Conservation (phyloP, 2,329 filamentous ascomycete species). For the Colletotrichum salicis region DNA sequence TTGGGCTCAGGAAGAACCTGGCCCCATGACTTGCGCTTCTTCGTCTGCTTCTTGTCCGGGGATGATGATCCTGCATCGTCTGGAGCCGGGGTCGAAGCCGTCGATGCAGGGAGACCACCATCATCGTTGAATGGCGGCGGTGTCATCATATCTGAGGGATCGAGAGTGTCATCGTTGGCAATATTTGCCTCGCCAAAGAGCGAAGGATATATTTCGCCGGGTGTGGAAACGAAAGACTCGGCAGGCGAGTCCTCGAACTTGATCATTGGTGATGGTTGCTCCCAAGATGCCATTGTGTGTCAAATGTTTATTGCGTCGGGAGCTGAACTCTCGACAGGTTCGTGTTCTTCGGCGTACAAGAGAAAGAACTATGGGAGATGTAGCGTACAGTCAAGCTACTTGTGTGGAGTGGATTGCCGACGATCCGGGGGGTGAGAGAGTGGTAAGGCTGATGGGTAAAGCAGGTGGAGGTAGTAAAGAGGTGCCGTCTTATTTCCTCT, state of each 20-base stretch:
- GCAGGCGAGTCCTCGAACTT: conserved; percentile 66
- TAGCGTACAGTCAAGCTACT: neutral
- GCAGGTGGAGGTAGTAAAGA: conserved; percentile 35
- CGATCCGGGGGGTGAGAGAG: conserved; percentile 31
- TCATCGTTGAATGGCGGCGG: conserved; percentile 52
- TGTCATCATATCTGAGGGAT: conserved; percentile 62
- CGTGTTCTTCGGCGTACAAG: conserved; percentile 23
- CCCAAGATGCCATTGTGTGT: conserved; percentile 54
- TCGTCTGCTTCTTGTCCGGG: conserved; percentile 76
- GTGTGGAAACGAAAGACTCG: conserved; percentile 64
- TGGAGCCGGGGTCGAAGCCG: conserved; percentile 24
- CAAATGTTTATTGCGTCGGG: conserved; percentile 26
- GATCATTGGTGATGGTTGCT: conserved; percentile 54
- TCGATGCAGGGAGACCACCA: conserved; percentile 39
- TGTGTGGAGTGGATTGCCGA: neutral
- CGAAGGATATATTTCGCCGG: conserved; percentile 60
- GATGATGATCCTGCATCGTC: conserved; percentile 10
- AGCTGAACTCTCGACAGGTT: neutral
- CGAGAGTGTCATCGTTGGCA: conserved; percentile 47
- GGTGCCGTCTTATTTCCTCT: conserved; percentile 52
- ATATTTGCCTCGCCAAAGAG: conserved; percentile 53
- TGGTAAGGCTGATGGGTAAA: conserved; percentile 20
- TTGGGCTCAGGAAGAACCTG: conserved; percentile 96
- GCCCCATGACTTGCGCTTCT: conserved; percentile 99
- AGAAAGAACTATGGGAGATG: neutral